Evolutionary conservation across 2,329 filamentous ascomycete species (phyloP), one percentile per base, ranked within the genome.

Genomic region (Hymenoscyphus infarciens): DNA sequence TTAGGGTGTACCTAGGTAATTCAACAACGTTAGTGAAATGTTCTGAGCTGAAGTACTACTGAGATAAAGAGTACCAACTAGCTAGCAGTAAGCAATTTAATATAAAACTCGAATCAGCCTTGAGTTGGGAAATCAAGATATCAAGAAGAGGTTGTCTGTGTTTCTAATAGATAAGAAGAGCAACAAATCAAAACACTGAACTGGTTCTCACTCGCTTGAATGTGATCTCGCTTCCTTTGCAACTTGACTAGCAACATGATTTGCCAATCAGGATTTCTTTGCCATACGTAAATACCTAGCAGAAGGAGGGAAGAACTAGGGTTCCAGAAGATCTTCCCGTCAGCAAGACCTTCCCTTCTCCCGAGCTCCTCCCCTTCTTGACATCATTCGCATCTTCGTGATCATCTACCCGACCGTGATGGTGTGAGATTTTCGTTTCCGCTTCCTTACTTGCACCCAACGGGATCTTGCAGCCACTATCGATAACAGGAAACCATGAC

Each of bases 321-420:
- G 11, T 13, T 52, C 22, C 5, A 52, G 35, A 52, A 52, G 45
- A 49, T 52, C 13, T 25, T 22, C 45, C 45, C 22, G 45, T 52
- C 45, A 52, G 19, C 19, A 52, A 52, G 19, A 25, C 45, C n/a
- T 8, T 52, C 19, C 8, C 10, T 19, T 11, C 10, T 19, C 13
- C 45, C 45, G 45, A 52, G 45, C 45, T 52, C 19, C 45, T 52
- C 45, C 19, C 22, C 19, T 27, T 22, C 45, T 52, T 52, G 45
- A 52, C 45, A 52, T 52, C 45, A 52, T 52, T 52, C 39, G n/a
- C 39, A 45, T 45, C 39, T 38, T 38, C 35, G 11, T 38, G 35
- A 15, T 38, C 35, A n/a, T 45, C 39, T 45, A 45, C 16, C 39
- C n/a, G n/a, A 45, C n/a, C 16, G n/a, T 52, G 45, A 52, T 52